Conservation (phyloP, 192 early-diverging fungal species). For the Podila horticola region DNA sequence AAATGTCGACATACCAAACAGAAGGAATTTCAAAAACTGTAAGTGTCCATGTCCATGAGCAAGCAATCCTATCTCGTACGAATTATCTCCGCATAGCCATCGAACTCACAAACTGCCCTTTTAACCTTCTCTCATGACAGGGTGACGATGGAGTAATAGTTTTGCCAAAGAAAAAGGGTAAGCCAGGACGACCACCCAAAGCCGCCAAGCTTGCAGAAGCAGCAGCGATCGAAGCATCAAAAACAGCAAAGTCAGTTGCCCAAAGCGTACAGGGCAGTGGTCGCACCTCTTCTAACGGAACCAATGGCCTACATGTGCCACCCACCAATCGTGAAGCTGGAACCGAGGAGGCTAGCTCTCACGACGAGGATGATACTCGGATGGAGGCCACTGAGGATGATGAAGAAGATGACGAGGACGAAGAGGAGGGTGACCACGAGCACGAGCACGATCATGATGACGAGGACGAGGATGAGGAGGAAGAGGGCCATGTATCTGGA, state of each 20-base stretch:
- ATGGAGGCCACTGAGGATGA: neutral
- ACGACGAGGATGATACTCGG: conserved; percentile 5
- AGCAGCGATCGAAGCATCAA: neutral
- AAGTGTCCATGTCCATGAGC: neutral
- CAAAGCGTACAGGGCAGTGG: neutral
- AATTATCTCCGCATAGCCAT: neutral
- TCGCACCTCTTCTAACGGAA: neutral
- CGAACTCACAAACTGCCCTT: neutral
- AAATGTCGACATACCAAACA: conserved; percentile 36
- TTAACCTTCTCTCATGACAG: neutral
- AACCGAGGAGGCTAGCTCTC: neutral
- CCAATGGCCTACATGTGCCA: too few relatives aligned
- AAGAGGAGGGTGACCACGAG: conserved; percentile 1
- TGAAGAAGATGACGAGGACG: conserved; percentile 6
- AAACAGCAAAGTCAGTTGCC: neutral
- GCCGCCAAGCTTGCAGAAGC: conserved; percentile 8
- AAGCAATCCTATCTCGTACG: neutral
- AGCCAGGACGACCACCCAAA: conserved; percentile 22
- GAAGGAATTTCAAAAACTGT: conserved; percentile 11
- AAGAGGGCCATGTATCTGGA: neutral
- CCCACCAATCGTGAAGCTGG: neutral
- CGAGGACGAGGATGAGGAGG: conserved; percentile 1
- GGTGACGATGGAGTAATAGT: neutral
- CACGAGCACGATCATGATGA: conserved; percentile 5
- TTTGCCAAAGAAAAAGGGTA: conserved; percentile 17